Evolutionary conservation across 345 rosid genomes (phyloP), one percentile per base, ranked within the genome.

Genomic region (Physaria fendleri): DNA sequence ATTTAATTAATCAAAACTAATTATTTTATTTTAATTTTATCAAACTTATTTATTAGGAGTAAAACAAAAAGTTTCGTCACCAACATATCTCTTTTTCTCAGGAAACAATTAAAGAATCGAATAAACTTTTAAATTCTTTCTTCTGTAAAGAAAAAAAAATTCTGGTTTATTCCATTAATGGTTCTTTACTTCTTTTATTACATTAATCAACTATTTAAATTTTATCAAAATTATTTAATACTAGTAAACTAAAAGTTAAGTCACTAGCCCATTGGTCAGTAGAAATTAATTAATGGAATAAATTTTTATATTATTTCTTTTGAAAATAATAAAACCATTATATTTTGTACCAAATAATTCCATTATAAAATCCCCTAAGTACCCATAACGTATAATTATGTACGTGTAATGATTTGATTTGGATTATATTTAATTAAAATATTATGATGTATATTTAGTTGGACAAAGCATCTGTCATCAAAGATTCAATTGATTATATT

Each of bases 391-490:
- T 41, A 53, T 40, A 32, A 8, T 4, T 40, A 7, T 16, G 3
- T 25, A 55, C 47, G 39, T 18, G 29, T 33, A 21, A 18, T 32
- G 44, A 42, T 56, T 37, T 35, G 40, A 35, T 44, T 24, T 25
- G 5, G 22, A 10, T 21, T n/a, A n/a, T 17, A 12, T 38, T 56
- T 39, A 7, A 8, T 16, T 30, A 42, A 40, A 12, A 7, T 49
- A 67, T 24, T 23, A 5, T 37, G 2, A 8, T 60, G 3, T 17
- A 6, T 22, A 25, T n/a, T 8, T 62, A 92, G 98, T 83, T 92
- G 97, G 98, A 92, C 67, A 92, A 86, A 73, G 98, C 98, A 5
- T 92, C 98, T 8, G 80, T 85, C 66, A 81, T 92, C 56, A 88
- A 80, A 69, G 97, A 92, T 23, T 93, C 98, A 7, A 92, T 92